A percentile compares a stretch with the other conserved stretches of the same genome.
Evolutionary conservation across 2,329 filamentous ascomycete genomes (phyloP).

Genomic region (Pseudogymnoascus sp.): DNA sequence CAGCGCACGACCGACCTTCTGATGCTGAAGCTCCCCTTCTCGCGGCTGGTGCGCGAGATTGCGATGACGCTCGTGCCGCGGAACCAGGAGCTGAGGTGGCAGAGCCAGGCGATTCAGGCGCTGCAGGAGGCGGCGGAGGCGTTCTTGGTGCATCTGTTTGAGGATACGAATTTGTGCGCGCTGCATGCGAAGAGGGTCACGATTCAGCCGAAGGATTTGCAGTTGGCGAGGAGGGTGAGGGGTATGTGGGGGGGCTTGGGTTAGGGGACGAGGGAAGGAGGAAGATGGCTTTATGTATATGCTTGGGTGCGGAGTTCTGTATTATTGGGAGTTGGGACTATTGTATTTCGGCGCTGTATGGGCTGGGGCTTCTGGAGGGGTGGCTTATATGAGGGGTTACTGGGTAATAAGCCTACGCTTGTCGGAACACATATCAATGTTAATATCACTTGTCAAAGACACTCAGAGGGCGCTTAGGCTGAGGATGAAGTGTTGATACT

Average conservation of each 20-base stretch:
- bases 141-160: slow-evolving; percentile 92
- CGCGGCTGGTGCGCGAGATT: slow-evolving; percentile 72
- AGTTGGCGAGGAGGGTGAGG: slow-evolving; percentile 74
- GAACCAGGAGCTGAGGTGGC: slow-evolving; percentile 77
- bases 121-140: slow-evolving; percentile 95
- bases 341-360: background rate
- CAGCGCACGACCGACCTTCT: slow-evolving; percentile 86
- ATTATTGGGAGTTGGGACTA: background rate
- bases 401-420: background rate
- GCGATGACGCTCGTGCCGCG: slow-evolving; percentile 55
- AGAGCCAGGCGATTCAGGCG: slow-evolving; percentile 88
- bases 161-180: slow-evolving; percentile 91
- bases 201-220: slow-evolving; percentile 97
- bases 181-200: slow-evolving; percentile 96
- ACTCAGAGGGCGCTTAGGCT: background rate
- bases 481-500: background rate
- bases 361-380: background rate
- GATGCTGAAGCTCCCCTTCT: slow-evolving; percentile 72
- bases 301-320: background rate
- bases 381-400: background rate
- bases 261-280: slow-evolving; percentile 28
- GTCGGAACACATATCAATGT: background rate
- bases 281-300: background rate
- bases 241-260: slow-evolving; percentile 68
- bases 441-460: background rate